phyloP scores from a whole-genome alignment of 1,284 basidiomycete species.

The Agaricales sp. region DNA sequence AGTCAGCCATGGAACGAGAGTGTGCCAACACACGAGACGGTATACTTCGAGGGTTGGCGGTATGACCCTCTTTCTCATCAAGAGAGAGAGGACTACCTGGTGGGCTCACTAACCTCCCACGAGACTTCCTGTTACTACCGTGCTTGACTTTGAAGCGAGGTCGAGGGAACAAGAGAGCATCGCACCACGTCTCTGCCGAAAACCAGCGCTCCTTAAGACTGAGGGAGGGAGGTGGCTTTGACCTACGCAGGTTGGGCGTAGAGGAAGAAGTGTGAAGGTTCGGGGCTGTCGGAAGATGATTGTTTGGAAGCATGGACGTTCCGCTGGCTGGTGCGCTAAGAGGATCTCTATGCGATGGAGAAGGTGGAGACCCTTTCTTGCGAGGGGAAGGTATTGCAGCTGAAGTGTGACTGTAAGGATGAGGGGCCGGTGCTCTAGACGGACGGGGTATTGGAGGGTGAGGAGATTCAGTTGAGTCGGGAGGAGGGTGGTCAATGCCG shows the following conservation, averaged over 20 bases:
- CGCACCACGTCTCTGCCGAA: slow-evolving; percentile 69
- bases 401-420: background rate
- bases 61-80: slow-evolving; percentile 13
- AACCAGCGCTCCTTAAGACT: slow-evolving; percentile 53
- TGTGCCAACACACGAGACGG: slow-evolving; percentile 32
- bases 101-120: slow-evolving; percentile 37
- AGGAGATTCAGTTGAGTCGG: background rate
- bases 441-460: background rate
- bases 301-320: background rate
- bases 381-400: background rate
- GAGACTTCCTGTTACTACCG: slow-evolving; percentile 11
- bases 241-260: slow-evolving; percentile 42
- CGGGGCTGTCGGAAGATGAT: background rate
- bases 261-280: slow-evolving; percentile 43
- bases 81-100: slow-evolving; percentile 33
- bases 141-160: slow-evolving; percentile 50
- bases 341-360: background rate
- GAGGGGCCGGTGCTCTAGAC: background rate
- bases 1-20: slow-evolving; percentile 34
- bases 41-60: slow-evolving; percentile 14
- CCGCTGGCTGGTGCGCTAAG: background rate
- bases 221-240: slow-evolving; percentile 9
- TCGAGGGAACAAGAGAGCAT: slow-evolving; percentile 62
- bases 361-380: background rate
- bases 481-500: background rate